Base-by-base conservation (phyloP, 2,329 filamentous ascomycete species). In the Fusarium mundagurra region DNA sequence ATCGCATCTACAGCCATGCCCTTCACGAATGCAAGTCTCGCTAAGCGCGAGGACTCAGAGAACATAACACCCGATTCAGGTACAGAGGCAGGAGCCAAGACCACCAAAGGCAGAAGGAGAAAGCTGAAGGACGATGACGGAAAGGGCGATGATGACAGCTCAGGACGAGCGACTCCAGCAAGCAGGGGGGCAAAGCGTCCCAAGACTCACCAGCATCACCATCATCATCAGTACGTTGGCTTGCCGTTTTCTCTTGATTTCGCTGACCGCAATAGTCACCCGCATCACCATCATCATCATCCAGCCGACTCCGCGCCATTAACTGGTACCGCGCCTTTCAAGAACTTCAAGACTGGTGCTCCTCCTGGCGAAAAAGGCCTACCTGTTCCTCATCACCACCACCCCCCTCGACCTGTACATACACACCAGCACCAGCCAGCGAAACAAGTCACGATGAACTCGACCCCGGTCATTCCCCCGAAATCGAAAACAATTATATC, bases 61-160 rank as follows among this genome's bases (percentile, higher is more conserved):
- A 81, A 81, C 14, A 74, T 81, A 10, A 80, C 82, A 2, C 85
- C 85, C 73, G 90, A 88, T 44, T 83, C 82, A 60, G 84, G 76
- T 57, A 82, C 76, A 59, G 90, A 84, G 71, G 80, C 73, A 38
- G 80, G 72, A 41, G 81, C 77, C 62, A 89, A 85, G 78, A 70
- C 64, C 9, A 84, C 85, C 16, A 86, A 89, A 50, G 88, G 87
- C 47, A 91, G 91, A 79, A 88, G 92, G 65, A 87, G 93, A 70
- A 94, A 94, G 81, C 85, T 92, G 5, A 94, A 94, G 79, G 93
- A 97, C 61, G 94, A 96, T 50, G 92, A 94, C 8, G 82, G 82
- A 36, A 89, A 88, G 71, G 86, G 86, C 38, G 94, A 91, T 69
- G 94, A 96, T 66, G 90, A 90, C 65, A 89, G 86, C 65, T 89